Conservation (phyloP, 495 filamentous ascomycete species). For the Amphirosellinia nigrospora region DNA sequence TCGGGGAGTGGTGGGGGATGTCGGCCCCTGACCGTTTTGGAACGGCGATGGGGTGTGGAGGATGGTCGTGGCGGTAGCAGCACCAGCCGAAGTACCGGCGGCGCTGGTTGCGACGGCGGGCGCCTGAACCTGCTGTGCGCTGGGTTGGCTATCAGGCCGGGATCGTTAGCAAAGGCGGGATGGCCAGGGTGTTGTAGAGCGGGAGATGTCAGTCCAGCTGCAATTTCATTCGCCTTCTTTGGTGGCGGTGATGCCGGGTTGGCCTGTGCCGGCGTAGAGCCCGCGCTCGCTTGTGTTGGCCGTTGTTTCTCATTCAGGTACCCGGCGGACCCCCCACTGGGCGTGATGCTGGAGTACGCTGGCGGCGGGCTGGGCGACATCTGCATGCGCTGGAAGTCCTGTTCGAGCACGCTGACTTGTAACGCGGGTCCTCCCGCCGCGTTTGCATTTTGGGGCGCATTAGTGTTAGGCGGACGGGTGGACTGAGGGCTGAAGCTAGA, state of each 20-base stretch:
- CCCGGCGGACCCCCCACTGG: constrained; percentile 50
- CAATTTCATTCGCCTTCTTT: constrained; percentile 50
- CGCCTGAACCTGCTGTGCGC: constrained; percentile 51
- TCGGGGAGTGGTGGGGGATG: constrained; percentile 92
- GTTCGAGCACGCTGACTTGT: constrained; percentile 72
- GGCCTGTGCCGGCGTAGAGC: constrained; percentile 39
- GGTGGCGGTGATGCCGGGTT: constrained; percentile 50
- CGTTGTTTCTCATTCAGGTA: constrained; percentile 81
- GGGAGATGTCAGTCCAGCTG: constrained; percentile 51
- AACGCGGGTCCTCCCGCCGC: constrained; percentile 33
- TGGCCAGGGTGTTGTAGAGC: constrained; percentile 64
- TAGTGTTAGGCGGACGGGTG: constrained; percentile 37
- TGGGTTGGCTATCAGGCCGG: constrained; percentile 48
- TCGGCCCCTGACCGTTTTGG: constrained; percentile 63
- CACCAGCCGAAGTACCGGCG: background rate
- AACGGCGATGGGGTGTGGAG: constrained; percentile 54
- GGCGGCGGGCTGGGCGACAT: constrained; percentile 85
- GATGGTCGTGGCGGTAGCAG: constrained; percentile 23
- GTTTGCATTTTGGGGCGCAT: constrained; percentile 30
- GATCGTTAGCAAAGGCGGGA: constrained; percentile 88
- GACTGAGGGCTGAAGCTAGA: constrained; percentile 40
- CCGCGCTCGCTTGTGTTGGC: constrained; percentile 47
- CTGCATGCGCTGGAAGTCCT: constrained; percentile 88
- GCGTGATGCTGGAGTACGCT: constrained; percentile 83
- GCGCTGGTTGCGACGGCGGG: background rate